A percentile compares a stretch with the other conserved stretches of the same genome.
phyloP scores from a whole-genome alignment of 192 early-diverging fungal species.

The Mortierella alpina region DNA sequence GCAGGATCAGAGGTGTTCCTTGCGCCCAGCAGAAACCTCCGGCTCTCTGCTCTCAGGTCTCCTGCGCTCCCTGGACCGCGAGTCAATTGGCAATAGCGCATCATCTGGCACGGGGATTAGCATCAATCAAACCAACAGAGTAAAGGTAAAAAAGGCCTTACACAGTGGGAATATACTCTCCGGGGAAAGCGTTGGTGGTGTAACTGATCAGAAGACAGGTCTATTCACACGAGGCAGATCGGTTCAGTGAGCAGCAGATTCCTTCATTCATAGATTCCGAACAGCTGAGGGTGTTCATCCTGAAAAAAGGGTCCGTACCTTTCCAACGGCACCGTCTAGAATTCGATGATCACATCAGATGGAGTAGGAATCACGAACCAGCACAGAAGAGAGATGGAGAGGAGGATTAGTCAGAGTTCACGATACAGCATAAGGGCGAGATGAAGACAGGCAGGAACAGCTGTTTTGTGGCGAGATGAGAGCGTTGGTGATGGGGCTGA shows the following conservation, averaged over 20 bases:
- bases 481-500: too few species aligned
- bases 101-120: not conserved
- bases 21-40: too few species aligned
- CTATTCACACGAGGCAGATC: conserved; percentile 84
- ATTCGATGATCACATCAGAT: not conserved
- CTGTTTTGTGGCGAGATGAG: too few species aligned
- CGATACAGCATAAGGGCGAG: too few species aligned
- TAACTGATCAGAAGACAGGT: conserved; percentile 98
- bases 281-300: not conserved
- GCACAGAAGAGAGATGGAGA: not conserved
- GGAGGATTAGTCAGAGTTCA: too few species aligned
- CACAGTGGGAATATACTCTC: conserved; percentile 99
- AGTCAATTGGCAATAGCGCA: too few species aligned
- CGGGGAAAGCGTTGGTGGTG: conserved; percentile 99
- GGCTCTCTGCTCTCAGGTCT: too few species aligned
- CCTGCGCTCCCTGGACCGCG: too few species aligned
- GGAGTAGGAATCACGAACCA: not conserved
- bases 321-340: conserved; percentile 45
- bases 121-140: not conserved
- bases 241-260: too few species aligned
- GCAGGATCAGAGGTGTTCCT: too few species aligned
- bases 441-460: too few species aligned
- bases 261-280: too few species aligned
- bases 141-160: conserved; percentile 61
- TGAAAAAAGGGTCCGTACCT: conserved; percentile 12